Percentiles rank a stretch among this genome's conserved stretches.
phyloP scores from a whole-genome alignment of 164 flowering plant genomes.

The Nelumbo lutea region DNA sequence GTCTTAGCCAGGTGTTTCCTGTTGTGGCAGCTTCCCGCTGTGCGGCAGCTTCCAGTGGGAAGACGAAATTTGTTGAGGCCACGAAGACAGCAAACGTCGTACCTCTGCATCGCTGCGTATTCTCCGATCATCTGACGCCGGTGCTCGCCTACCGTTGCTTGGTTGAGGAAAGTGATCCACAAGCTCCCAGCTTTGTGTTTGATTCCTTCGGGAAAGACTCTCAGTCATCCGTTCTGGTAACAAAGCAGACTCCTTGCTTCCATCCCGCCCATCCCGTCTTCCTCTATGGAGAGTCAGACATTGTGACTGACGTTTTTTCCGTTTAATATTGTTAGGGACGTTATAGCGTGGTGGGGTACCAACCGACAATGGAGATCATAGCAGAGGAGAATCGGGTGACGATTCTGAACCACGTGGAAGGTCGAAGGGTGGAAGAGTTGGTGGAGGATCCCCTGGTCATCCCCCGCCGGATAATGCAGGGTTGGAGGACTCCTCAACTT shows the following conservation, averaged over 20 bases:
- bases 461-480: conserved; percentile 55
- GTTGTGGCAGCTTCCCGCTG: too few relatives aligned
- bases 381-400: conserved; percentile 67
- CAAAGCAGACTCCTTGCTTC: not conserved
- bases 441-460: conserved; percentile 71
- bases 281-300: too few relatives aligned
- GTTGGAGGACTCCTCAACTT: conserved; percentile 73
- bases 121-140: conserved; percentile 78
- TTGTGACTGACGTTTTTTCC: not conserved
- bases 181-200: conserved; percentile 75
- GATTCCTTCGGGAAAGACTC: conserved; percentile 71
- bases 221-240: conserved; percentile 44
- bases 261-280: too few relatives aligned
- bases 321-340: conserved; percentile 51
- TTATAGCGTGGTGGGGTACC: conserved; percentile 72
- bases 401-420: conserved; percentile 54
- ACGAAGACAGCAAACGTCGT: conserved; percentile 58
- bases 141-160: conserved; percentile 83
- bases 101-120: conserved; percentile 54
- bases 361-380: conserved; percentile 70
- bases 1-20: too few relatives aligned
- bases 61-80: conserved; percentile 41
- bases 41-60: too few relatives aligned
- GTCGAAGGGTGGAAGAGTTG: conserved; percentile 42
- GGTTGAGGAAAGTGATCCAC: conserved; percentile 76